These are phyloP conservation scores for Xylariales sp. DNA, from an alignment of 2,329 filamentous ascomycete genomes.

Conservation along the genomic window DNA sequence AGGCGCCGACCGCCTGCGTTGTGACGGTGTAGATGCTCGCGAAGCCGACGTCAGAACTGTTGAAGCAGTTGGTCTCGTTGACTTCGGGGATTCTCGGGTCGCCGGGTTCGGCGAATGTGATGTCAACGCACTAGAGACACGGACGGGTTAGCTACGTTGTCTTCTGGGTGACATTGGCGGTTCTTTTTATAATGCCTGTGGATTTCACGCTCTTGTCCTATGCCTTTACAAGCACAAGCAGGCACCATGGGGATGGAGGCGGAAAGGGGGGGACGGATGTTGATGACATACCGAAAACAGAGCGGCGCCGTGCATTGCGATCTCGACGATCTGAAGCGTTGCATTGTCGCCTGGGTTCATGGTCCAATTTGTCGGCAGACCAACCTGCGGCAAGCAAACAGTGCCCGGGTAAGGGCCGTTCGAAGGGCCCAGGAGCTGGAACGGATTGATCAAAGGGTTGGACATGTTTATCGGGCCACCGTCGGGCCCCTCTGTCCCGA, in stretches of 20 bases:
- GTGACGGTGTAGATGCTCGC: constrained; percentile 79
- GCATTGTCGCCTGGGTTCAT: constrained; percentile 85
- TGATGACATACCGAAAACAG: constrained; percentile 71
- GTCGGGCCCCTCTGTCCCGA: constrained; percentile 74
- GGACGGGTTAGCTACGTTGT: constrained; percentile 16
- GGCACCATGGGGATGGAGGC: background rate
- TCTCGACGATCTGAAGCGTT: constrained; percentile 80
- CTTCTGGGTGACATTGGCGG: background rate
- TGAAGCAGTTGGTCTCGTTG: constrained; percentile 87
- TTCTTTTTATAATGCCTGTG: background rate
- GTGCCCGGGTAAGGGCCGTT: constrained; percentile 89
- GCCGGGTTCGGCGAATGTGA: constrained; percentile 85
- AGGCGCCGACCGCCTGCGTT: constrained; percentile 56
- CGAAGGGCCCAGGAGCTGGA: constrained; percentile 84
- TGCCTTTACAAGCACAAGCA: background rate
- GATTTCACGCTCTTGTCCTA: background rate
- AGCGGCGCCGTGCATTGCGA: constrained; percentile 76
- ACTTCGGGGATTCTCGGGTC: constrained; percentile 76
- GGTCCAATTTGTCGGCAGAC: constrained; percentile 76
- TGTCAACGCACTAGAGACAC: constrained; percentile 84
- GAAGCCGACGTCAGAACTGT: constrained; percentile 82
- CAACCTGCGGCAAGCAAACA: constrained; percentile 90
- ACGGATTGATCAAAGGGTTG: constrained; percentile 80
- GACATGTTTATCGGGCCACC: constrained; percentile 86
- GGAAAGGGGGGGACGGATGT: background rate